These are phyloP conservation scores for Ceratocystis papillata DNA, from an alignment of 2,329 filamentous ascomycete species.

Conservation along the genomic window DNA sequence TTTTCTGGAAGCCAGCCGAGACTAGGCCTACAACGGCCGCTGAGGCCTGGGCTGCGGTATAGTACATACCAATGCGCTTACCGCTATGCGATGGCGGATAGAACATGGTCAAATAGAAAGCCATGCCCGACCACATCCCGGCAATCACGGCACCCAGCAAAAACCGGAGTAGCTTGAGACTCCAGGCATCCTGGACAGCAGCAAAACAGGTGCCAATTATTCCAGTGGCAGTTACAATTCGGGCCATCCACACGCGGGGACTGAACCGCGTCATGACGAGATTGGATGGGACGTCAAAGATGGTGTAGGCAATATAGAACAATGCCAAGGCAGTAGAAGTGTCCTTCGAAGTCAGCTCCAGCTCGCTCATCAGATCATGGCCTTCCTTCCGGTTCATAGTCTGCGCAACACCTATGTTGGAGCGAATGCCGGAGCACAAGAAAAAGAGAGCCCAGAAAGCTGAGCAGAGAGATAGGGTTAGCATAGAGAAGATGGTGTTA, in stretches of 20 bases:
- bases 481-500: background rate
- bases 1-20: conserved; percentile 81
- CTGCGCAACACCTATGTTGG: conserved; percentile 86
- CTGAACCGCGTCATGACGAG: conserved; percentile 77
- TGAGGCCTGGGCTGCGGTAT: conserved; percentile 77
- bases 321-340: conserved; percentile 74
- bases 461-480: conserved; percentile 26
- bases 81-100: conserved; percentile 79
- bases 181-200: conserved; percentile 72
- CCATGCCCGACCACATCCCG: conserved; percentile 93
- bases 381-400: conserved; percentile 68
- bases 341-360: conserved; percentile 61
- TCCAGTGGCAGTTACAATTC: conserved; percentile 80
- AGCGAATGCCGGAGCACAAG: conserved; percentile 80
- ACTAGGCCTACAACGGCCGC: conserved; percentile 82
- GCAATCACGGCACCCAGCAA: conserved; percentile 79
- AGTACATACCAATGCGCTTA: conserved; percentile 82
- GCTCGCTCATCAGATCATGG: conserved; percentile 64
- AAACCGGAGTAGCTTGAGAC: conserved; percentile 76
- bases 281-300: conserved; percentile 83
- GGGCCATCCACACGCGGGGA: conserved; percentile 81
- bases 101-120: conserved; percentile 83
- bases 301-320: conserved; percentile 85
- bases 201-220: conserved; percentile 75
- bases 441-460: conserved; percentile 90